phyloP scores from a whole-genome alignment of 2,329 filamentous ascomycete genomes.

The Chaetomiaceae sp. region DNA sequence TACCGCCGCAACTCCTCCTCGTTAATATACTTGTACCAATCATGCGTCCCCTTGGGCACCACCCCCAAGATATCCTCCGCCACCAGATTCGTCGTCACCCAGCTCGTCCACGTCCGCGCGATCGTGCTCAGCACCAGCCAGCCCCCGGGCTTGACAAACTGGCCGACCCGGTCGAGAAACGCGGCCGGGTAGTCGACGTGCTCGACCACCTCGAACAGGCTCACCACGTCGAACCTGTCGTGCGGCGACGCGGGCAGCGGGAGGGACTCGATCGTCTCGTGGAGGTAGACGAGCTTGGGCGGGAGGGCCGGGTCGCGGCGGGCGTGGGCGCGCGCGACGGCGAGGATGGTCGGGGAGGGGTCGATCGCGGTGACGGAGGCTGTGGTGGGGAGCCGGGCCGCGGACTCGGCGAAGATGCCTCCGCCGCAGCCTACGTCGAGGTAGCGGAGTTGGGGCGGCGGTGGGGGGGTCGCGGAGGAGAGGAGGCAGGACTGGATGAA shows the following conservation, averaged over 20 bases:
- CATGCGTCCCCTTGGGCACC: slow-evolving; percentile 88
- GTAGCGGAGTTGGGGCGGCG: slow-evolving; percentile 54
- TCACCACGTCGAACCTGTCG: slow-evolving; percentile 70
- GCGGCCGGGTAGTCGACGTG: slow-evolving; percentile 73
- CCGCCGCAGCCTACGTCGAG: slow-evolving; percentile 95
- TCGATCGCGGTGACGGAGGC: slow-evolving; percentile 69
- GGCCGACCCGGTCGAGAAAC: slow-evolving; percentile 67
- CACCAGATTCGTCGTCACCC: slow-evolving; percentile 86
- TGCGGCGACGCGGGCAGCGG: slow-evolving; percentile 33
- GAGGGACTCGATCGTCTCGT: slow-evolving; percentile 72
- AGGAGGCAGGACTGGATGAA: slow-evolving; percentile 75
- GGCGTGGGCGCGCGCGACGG: slow-evolving; percentile 72
- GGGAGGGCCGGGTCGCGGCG: slow-evolving; percentile 64
- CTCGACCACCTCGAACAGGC: slow-evolving; percentile 91
- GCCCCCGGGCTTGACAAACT: slow-evolving; percentile 81
- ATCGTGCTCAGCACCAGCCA: slow-evolving; percentile 95
- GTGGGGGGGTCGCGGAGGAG: slow-evolving; percentile 42
- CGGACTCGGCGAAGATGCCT: slow-evolving; percentile 90
- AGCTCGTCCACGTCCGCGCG: slow-evolving; percentile 81
- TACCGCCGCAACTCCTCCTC: slow-evolving; percentile 65
- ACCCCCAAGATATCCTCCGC: slow-evolving; percentile 85
- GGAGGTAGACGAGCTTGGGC: slow-evolving; percentile 65
- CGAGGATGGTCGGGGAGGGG: slow-evolving; percentile 67
- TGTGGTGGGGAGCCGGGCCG: slow-evolving; percentile 63
- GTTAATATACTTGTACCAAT: slow-evolving; percentile 95